Conservation (phyloP, 2,329 filamentous ascomycete species). For the Neobulgaria alba region DNA sequence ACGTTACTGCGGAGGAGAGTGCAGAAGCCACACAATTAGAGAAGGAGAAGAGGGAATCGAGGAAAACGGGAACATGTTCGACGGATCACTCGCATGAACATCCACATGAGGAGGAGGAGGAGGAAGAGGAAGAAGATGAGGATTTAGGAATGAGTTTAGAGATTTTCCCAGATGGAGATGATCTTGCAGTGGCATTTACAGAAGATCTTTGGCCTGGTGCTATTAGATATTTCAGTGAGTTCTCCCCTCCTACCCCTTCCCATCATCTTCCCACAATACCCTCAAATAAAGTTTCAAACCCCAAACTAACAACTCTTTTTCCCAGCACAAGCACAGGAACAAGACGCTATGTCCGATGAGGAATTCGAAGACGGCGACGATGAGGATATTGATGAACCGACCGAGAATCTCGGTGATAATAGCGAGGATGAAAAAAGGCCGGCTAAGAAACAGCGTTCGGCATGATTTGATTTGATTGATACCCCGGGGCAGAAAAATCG, state of each 20-base stretch:
- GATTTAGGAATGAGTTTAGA: conserved; percentile 63
- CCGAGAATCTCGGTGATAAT: conserved; percentile 1
- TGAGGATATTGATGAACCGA: conserved; percentile 33
- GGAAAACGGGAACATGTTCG: conserved; percentile 30
- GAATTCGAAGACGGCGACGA: conserved; percentile 61
- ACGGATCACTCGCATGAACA: conserved; percentile 37
- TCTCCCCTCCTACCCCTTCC: conserved; percentile 1
- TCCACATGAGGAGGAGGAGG: conserved; percentile 36
- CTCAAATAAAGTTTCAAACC: conserved; percentile 30
- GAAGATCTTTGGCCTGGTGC: conserved; percentile 87
- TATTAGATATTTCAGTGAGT: conserved; percentile 82
- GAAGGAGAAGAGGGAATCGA: conserved; percentile 42
- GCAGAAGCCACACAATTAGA: conserved; percentile 51
- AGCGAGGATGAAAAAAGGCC: conserved; percentile 4
- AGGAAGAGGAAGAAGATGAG: conserved; percentile 40
- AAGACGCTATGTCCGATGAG: conserved; percentile 56
- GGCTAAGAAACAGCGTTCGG: conserved; percentile 16
- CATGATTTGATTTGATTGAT: conserved; percentile 3
- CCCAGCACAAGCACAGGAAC: conserved; percentile 61
- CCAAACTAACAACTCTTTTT: background rate
- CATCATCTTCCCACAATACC: conserved; percentile 2
- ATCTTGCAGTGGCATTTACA: conserved; percentile 68
- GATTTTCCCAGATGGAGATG: conserved; percentile 81
- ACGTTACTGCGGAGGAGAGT: conserved; percentile 66
- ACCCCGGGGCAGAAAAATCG: too few species aligned